phyloP scores from a whole-genome alignment of 495 filamentous ascomycete species.

The Hyphodiscus hymeniophilus region DNA sequence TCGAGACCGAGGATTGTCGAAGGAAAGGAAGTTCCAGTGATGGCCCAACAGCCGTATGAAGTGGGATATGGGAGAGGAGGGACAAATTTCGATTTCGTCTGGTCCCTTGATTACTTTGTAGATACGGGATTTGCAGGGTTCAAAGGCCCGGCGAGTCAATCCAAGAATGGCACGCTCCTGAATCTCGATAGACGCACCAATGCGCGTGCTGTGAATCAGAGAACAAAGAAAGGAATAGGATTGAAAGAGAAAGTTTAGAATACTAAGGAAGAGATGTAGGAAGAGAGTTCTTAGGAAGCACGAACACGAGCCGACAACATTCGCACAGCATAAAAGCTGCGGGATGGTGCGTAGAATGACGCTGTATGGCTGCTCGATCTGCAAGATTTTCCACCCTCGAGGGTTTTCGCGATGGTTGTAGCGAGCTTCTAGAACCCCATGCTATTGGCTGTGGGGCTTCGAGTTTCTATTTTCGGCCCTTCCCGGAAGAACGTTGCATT shows the following conservation, averaged over 20 bases:
- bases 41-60: neutral
- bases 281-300: neutral
- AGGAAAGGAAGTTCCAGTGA: neutral
- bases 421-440: too few species aligned
- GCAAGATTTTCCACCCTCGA: neutral
- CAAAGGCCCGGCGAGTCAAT: neutral
- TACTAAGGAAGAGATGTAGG: neutral
- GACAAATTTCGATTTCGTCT: neutral
- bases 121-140: neutral
- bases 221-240: neutral
- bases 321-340: constrained; percentile 7
- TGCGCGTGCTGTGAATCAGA: neutral
- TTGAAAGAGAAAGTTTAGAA: too few species aligned
- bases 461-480: too few species aligned
- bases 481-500: too few species aligned
- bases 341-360: constrained; percentile 1
- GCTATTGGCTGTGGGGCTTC: too few species aligned
- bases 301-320: neutral
- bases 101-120: constrained; percentile 1
- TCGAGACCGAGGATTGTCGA: too few species aligned
- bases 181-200: neutral
- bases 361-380: neutral
- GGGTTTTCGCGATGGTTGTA: too few species aligned
- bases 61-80: neutral
- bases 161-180: neutral